phyloP scores from a whole-genome alignment of 164 flowering plant genomes.

The Macadamia integrifolia region DNA sequence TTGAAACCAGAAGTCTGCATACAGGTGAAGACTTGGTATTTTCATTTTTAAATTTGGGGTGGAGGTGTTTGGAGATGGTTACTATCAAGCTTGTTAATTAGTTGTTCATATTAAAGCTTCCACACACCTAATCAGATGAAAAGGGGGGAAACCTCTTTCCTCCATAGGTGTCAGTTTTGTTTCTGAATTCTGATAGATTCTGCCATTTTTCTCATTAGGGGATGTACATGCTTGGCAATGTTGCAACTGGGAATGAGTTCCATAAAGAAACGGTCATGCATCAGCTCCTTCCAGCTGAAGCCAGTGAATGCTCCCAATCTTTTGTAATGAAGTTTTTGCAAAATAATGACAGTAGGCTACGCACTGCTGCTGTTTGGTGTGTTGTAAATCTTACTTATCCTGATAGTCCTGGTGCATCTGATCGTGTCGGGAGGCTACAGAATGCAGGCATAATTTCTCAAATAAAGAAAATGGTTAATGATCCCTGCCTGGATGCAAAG shows the following conservation, averaged over 20 bases:
- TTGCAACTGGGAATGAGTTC: constrained; percentile 71
- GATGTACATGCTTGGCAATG: constrained; percentile 75
- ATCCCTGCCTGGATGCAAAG: constrained; percentile 92
- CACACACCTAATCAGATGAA: not conserved
- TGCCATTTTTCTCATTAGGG: constrained; percentile 37
- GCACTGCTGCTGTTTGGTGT: constrained; percentile 73
- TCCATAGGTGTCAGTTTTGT: not conserved
- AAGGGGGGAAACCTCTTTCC: not conserved
- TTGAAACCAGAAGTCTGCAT: constrained; percentile 55
- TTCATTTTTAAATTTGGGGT: not conserved
- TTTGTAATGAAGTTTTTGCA: constrained; percentile 57
- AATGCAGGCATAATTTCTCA: constrained; percentile 66
- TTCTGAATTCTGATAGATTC: not conserved
- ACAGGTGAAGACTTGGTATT: constrained; percentile 49
- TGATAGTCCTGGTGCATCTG: constrained; percentile 46
- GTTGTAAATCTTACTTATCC: constrained; percentile 75
- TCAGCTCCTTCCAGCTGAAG: constrained; percentile 39
- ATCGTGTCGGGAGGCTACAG: constrained; percentile 48
- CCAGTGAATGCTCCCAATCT: constrained; percentile 24
- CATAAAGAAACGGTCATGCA: constrained; percentile 88
- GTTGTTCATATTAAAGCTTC: not conserved
- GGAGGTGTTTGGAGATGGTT: no score
- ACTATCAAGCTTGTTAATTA: not conserved
- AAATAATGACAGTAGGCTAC: constrained; percentile 49
- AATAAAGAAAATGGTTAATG: constrained; percentile 66